These are phyloP conservation scores for Emericellopsis cladophorae DNA, from an alignment of 2,329 filamentous ascomycete genomes.

Conservation along the genomic window DNA sequence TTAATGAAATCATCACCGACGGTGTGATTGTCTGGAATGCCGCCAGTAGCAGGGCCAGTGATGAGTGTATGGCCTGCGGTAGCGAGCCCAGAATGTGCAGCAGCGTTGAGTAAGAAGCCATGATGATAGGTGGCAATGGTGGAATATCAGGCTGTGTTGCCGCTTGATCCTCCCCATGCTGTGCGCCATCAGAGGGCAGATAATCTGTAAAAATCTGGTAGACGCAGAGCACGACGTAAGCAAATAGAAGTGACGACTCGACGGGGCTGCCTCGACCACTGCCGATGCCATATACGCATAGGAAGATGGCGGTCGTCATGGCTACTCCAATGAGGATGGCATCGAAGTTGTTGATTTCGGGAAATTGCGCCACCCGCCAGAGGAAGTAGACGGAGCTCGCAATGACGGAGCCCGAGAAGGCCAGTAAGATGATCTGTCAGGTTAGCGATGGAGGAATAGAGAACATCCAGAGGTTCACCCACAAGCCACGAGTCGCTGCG, in stretches of 20 bases:
- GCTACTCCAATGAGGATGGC: conserved; percentile 85
- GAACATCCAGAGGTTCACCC: conserved; percentile 20
- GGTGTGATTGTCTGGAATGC: conserved; percentile 93
- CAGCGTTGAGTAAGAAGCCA: conserved; percentile 93
- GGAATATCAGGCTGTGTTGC: conserved; percentile 73
- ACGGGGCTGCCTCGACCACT: conserved; percentile 90
- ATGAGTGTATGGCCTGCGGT: conserved; percentile 73
- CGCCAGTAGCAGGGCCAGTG: conserved; percentile 75
- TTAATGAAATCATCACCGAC: conserved; percentile 87
- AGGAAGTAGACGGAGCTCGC: conserved; percentile 93
- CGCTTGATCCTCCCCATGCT: conserved; percentile 31
- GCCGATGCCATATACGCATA: conserved; percentile 87
- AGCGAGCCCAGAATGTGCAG: conserved; percentile 72
- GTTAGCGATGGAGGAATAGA: conserved; percentile 16
- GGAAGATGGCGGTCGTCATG: conserved; percentile 82
- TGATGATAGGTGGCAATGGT: conserved; percentile 92
- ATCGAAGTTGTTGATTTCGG: conserved; percentile 83
- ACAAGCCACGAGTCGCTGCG: conserved; percentile 96
- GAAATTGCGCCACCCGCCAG: conserved; percentile 88
- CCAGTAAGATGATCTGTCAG: conserved; percentile 70
- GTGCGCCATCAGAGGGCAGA: conserved; percentile 60
- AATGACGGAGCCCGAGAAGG: conserved; percentile 81
- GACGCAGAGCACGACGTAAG: conserved; percentile 95
- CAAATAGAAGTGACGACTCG: conserved; percentile 88
- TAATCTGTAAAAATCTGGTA: conserved; percentile 99